These are phyloP conservation scores for Pseudopyrenochaeta lycopersici DNA, from an alignment of 2,329 filamentous ascomycete genomes.

Conservation along the genomic window DNA sequence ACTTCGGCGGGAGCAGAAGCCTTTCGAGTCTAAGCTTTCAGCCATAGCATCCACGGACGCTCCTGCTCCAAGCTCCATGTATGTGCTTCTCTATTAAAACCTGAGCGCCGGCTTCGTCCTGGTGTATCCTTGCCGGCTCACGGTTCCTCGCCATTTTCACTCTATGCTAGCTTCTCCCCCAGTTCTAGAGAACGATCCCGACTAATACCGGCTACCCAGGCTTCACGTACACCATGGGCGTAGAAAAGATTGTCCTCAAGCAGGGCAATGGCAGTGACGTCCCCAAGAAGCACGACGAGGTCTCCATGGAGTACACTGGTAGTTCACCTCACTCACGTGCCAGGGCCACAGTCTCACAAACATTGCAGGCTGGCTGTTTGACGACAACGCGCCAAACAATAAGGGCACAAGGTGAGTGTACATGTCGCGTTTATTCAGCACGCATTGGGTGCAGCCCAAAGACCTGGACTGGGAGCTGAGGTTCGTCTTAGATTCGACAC, in stretches of 20 bases:
- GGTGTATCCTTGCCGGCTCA: conserved; percentile 2
- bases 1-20: conserved; percentile 24
- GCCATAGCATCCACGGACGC: conserved; percentile 37
- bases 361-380: conserved; percentile 72
- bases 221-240: conserved; percentile 56
- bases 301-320: conserved; percentile 89
- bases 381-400: conserved; percentile 66
- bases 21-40: conserved; percentile 31
- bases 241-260: conserved; percentile 71
- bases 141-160: conserved; percentile 5
- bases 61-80: conserved; percentile 27
- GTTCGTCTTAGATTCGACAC: conserved; percentile 78
- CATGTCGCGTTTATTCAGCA: conserved; percentile 1
- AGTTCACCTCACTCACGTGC: conserved; percentile 3
- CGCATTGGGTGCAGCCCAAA: conserved; percentile 1
- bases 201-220: too few relatives aligned
- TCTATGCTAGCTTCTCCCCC: conserved; percentile 1
- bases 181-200: background rate
- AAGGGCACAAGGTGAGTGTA: conserved; percentile 74
- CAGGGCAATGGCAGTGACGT: conserved; percentile 69
- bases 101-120: conserved; percentile 18
- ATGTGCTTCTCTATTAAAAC: conserved; percentile 30
- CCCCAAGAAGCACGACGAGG: conserved; percentile 73
- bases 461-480: conserved; percentile 17
- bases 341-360: conserved; percentile 16